A percentile compares a stretch with the other conserved stretches of the same genome.
Evolutionary conservation across 768 basidiomycete genomes (phyloP).

Genomic region (Exidia glandulosa): DNA sequence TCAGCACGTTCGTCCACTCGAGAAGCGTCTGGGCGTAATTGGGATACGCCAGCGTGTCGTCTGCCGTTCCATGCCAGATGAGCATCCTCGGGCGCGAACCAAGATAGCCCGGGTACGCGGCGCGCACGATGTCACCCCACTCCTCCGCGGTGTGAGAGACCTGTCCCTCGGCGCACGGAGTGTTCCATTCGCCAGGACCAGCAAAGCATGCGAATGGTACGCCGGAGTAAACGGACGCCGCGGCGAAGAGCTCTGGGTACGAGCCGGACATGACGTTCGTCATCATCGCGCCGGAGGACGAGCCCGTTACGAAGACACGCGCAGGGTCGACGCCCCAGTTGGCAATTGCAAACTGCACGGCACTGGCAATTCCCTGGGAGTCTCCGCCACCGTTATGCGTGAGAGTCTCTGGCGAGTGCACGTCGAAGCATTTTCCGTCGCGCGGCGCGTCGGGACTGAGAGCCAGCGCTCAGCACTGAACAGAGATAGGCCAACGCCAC

Average conservation of each 20-base stretch:
- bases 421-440: slow-evolving; percentile 41
- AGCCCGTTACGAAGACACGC: slow-evolving; percentile 40
- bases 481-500: no score
- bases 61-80: slow-evolving; percentile 44
- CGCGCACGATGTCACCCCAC: slow-evolving; percentile 37
- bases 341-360: slow-evolving; percentile 35
- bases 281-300: slow-evolving; percentile 49
- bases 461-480: no score
- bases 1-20: slow-evolving; percentile 47
- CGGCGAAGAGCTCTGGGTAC: slow-evolving; percentile 43
- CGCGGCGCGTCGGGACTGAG: slow-evolving; percentile 22
- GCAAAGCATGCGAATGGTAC: slow-evolving; percentile 46
- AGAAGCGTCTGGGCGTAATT: slow-evolving; percentile 43
- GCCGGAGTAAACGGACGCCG: slow-evolving; percentile 38
- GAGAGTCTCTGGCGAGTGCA: slow-evolving; percentile 36
- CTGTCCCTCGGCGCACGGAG: slow-evolving; percentile 32
- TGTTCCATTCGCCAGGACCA: slow-evolving; percentile 36
- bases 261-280: slow-evolving; percentile 43
- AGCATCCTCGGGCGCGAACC: slow-evolving; percentile 40
- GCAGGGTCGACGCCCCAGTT: slow-evolving; percentile 34
- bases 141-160: slow-evolving; percentile 32
- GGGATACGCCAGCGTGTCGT: slow-evolving; percentile 37
- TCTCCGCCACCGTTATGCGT: slow-evolving; percentile 47
- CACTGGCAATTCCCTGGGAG: slow-evolving; percentile 37
- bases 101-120: slow-evolving; percentile 41